phyloP scores from a whole-genome alignment of 129 eudicot species.

The Pseudognaphalium luteoalbum region DNA sequence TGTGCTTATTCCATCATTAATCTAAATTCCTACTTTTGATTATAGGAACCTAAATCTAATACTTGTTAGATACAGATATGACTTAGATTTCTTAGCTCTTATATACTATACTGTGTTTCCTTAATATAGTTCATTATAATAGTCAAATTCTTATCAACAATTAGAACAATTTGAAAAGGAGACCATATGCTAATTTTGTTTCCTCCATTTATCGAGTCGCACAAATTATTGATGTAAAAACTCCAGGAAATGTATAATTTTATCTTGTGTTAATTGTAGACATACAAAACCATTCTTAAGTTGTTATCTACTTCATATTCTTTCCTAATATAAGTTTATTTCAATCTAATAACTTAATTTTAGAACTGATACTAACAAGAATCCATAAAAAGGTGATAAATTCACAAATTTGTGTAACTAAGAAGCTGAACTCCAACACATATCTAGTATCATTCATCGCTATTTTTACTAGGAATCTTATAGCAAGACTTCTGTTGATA shows the following conservation, averaged over 20 bases:
- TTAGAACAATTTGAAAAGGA: neutral
- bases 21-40: neutral
- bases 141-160: neutral
- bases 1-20: neutral
- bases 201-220: neutral
- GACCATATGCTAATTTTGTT: neutral
- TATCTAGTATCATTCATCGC: conserved; percentile 8
- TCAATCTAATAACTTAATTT: neutral
- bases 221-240: neutral
- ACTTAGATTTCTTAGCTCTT: neutral
- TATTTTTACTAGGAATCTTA: neutral
- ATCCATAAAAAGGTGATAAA: neutral
- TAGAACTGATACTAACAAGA: neutral
- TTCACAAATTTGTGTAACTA: neutral
- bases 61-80: neutral
- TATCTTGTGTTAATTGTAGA: no score
- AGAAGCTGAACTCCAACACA: neutral
- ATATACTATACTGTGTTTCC: neutral
- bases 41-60: conserved; percentile 14
- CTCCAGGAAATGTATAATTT: neutral
- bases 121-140: neutral
- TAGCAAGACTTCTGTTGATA: conserved; percentile 8
- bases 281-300: neutral
- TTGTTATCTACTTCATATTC: neutral
- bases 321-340: neutral